phyloP scores from a whole-genome alignment of 306 rosid genomes.

The Prunus persica region DNA sequence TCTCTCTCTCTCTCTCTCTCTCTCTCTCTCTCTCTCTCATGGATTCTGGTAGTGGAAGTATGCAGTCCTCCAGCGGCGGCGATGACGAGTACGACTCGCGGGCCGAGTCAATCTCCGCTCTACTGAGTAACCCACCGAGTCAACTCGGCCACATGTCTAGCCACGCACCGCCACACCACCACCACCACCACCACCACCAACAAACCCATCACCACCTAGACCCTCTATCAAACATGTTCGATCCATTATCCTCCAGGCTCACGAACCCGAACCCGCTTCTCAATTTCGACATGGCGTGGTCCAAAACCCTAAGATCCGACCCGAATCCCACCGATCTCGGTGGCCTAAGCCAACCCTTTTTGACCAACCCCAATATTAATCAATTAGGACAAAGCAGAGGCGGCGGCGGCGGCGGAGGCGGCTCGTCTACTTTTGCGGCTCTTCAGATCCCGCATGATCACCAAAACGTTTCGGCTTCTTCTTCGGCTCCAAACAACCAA shows the following conservation, averaged over 20 bases:
- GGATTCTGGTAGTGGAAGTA: conserved; percentile 92
- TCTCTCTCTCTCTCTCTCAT: conserved; percentile 11
- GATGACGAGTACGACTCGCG: conserved; percentile 91
- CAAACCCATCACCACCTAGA: conserved; percentile 28
- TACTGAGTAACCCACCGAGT: conserved; percentile 29
- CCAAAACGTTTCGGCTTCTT: conserved; percentile 31
- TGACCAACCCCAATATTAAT: conserved; percentile 24
- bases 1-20: not conserved
- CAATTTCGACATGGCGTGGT: conserved; percentile 55
- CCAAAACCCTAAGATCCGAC: conserved; percentile 53
- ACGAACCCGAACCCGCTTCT: conserved; percentile 34
- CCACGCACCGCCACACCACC: conserved; percentile 18
- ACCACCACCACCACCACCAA: conserved; percentile 16
- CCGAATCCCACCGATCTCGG: conserved; percentile 44
- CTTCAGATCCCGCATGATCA: conserved; percentile 28
- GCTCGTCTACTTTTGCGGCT: conserved; percentile 20
- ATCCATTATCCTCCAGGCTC: conserved; percentile 39
- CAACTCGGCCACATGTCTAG: conserved; percentile 31
- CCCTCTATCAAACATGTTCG: conserved; percentile 58
- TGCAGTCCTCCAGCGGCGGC: conserved; percentile 88
- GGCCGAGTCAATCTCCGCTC: conserved; percentile 51
- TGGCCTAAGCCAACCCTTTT: conserved; percentile 31
- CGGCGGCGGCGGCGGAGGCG: conserved; percentile 3
- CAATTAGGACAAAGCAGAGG: conserved; percentile 41
- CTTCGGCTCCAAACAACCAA: conserved; percentile 24